Percentiles rank a stretch among this genome's conserved stretches.
Conservation (phyloP, 2,329 filamentous ascomycete species). For the Grosmannia huntii region DNA sequence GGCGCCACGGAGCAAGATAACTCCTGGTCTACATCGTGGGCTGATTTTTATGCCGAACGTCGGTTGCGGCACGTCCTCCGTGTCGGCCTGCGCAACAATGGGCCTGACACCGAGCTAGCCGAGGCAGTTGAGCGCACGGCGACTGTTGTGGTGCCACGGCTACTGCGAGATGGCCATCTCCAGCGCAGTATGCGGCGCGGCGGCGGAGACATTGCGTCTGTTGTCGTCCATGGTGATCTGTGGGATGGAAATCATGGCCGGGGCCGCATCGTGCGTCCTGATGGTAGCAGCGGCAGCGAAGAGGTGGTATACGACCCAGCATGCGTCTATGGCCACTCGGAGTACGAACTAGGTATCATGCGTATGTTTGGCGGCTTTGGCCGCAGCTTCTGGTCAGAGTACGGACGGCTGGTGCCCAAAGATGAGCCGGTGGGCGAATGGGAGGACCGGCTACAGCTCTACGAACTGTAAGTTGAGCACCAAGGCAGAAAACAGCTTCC, state of each 20-base stretch:
- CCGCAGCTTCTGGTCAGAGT: conserved; percentile 59
- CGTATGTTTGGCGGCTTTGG: conserved; percentile 90
- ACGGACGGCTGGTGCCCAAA: conserved; percentile 61
- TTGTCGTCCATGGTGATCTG: conserved; percentile 82
- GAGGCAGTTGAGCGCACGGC: conserved; percentile 53
- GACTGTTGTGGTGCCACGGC: conserved; percentile 53
- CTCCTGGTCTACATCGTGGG: conserved; percentile 59
- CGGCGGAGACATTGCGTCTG: conserved; percentile 44
- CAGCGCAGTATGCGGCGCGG: conserved; percentile 23
- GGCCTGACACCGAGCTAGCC: conserved; percentile 47
- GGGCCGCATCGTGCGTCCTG: conserved; percentile 40
- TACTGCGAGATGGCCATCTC: conserved; percentile 59
- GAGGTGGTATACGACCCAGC: conserved; percentile 76
- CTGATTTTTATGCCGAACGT: conserved; percentile 72
- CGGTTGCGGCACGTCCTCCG: conserved; percentile 54
- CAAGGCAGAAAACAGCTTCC: no score
- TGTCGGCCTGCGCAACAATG: conserved; percentile 48
- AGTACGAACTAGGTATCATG: conserved; percentile 92
- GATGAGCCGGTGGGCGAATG: conserved; percentile 72
- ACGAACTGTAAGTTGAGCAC: conserved; percentile 57
- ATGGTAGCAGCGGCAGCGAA: conserved; percentile 25
- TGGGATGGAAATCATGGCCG: conserved; percentile 76
- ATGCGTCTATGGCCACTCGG: conserved; percentile 70
- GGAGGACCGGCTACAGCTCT: conserved; percentile 68
- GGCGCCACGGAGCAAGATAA: conserved; percentile 78